Conservation (phyloP, 345 rosid species). For the Eutrema heterophyllum region DNA sequence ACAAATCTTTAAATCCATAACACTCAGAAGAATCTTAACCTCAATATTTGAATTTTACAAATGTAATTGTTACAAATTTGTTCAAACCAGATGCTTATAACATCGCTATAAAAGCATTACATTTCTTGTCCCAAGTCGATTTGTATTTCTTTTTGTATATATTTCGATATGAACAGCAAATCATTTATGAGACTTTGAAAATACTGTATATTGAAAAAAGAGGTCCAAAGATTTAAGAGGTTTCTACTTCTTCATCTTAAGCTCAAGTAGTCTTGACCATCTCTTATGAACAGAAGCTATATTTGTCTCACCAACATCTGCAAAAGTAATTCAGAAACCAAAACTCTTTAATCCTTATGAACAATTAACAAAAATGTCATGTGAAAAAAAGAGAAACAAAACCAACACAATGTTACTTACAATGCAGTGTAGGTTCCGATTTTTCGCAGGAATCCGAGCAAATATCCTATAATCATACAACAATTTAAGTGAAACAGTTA, state of each 20-base stretch:
- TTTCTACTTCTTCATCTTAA: conserved; percentile 38
- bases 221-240: not conserved
- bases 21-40: too few species aligned
- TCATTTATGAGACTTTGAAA: not conserved
- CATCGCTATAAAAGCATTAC: not conserved
- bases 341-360: not conserved
- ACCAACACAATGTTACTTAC: conserved; percentile 33
- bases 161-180: not conserved
- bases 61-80: not conserved
- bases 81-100: not conserved
- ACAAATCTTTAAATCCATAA: too few species aligned
- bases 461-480: conserved; percentile 41
- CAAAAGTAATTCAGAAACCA: conserved; percentile 5
- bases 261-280: conserved; percentile 75
- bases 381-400: not conserved
- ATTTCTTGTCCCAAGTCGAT: not conserved
- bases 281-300: conserved; percentile 60
- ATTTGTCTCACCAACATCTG: conserved; percentile 50
- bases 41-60: not conserved
- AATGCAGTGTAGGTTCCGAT: conserved; percentile 50
- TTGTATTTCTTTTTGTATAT: not conserved
- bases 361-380: not conserved
- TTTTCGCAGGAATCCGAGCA: conserved; percentile 74
- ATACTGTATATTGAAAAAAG: not conserved
- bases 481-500: not conserved